phyloP scores from a whole-genome alignment of 257 asterid species.

The Rubia yunnanensis region DNA sequence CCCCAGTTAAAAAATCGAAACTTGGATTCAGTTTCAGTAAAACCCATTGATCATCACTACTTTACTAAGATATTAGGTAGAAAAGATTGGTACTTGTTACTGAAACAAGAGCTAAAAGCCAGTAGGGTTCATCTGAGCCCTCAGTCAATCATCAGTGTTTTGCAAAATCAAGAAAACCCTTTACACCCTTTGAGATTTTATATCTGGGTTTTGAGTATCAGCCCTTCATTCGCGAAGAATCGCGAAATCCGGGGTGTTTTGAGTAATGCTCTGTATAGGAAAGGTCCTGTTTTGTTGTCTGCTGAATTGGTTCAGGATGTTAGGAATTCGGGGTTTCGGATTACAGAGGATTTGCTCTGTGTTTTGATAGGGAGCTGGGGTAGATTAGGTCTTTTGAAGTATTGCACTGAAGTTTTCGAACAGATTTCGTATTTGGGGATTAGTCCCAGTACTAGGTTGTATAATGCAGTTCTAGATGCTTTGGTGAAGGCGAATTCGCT shows the following conservation, averaged over 20 bases:
- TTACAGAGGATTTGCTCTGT: slow-evolving; percentile 61
- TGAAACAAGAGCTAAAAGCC: slow-evolving; percentile 56
- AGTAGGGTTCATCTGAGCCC: slow-evolving; percentile 32
- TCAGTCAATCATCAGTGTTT: slow-evolving; percentile 42
- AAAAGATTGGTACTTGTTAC: slow-evolving; percentile 76
- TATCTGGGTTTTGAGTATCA: slow-evolving; percentile 48
- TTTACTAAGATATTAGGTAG: slow-evolving; percentile 46
- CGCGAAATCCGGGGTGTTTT: slow-evolving; percentile 45
- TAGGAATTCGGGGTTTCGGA: slow-evolving; percentile 43
- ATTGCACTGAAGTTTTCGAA: slow-evolving; percentile 67
- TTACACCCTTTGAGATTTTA: slow-evolving; percentile 55
- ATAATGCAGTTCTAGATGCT: slow-evolving; percentile 83
- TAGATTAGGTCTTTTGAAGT: slow-evolving; percentile 76
- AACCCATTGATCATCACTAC: slow-evolving; percentile 45
- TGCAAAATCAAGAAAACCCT: slow-evolving; percentile 75
- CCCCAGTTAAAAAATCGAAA: slow-evolving; percentile 20
- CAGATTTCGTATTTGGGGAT: slow-evolving; percentile 81
- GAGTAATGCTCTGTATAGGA: slow-evolving; percentile 48
- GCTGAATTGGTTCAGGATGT: slow-evolving; percentile 58
- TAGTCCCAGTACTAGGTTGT: slow-evolving; percentile 66
- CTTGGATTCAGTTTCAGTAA: slow-evolving; percentile 22
- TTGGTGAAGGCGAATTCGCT: slow-evolving; percentile 78
- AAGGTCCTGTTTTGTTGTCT: slow-evolving; percentile 76
- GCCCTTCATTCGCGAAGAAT: slow-evolving; percentile 40
- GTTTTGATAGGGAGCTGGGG: slow-evolving; percentile 85